These are phyloP conservation scores for Wallemia ichthyophaga DNA, from an alignment of 1,284 basidiomycete species.

Conservation along the genomic window DNA sequence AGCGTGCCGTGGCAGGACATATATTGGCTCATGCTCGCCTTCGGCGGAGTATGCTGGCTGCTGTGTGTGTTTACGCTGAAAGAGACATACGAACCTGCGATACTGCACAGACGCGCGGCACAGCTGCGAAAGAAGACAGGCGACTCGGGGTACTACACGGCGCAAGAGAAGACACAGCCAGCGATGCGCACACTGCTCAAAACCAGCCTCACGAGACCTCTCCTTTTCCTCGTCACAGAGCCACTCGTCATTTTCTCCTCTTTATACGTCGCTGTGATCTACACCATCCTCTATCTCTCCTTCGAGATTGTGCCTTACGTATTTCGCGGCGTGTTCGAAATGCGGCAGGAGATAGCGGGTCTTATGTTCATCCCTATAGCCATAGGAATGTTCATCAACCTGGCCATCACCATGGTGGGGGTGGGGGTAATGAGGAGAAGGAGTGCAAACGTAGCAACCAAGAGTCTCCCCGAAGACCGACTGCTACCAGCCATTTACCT, in stretches of 20 bases:
- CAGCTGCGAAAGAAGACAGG: neutral
- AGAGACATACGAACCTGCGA: conserved; percentile 25
- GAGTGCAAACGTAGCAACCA: too few species aligned
- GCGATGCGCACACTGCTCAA: neutral
- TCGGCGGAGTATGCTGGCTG: conserved; percentile 23
- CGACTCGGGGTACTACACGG: neutral
- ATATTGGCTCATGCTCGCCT: conserved; percentile 24
- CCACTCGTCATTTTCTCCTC: neutral
- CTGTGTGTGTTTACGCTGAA: conserved; percentile 22
- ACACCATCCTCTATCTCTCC: neutral
- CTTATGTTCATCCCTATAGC: neutral
- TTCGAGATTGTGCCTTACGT: neutral
- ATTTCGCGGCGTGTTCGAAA: neutral
- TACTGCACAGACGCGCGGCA: neutral
- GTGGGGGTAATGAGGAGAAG: too few species aligned
- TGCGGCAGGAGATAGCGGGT: neutral
- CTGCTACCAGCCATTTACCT: neutral
- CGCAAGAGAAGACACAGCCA: neutral
- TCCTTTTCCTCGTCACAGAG: neutral
- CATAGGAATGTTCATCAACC: neutral
- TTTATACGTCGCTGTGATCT: neutral
- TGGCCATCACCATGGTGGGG: neutral
- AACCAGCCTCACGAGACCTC: neutral
- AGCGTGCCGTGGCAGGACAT: conserved; percentile 24
- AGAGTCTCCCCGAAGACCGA: neutral